Percentiles rank a stretch among this genome's conserved stretches.
Evolutionary conservation across 2,329 filamentous ascomycete species (phyloP).

Genomic region (Talaromyces sp.): DNA sequence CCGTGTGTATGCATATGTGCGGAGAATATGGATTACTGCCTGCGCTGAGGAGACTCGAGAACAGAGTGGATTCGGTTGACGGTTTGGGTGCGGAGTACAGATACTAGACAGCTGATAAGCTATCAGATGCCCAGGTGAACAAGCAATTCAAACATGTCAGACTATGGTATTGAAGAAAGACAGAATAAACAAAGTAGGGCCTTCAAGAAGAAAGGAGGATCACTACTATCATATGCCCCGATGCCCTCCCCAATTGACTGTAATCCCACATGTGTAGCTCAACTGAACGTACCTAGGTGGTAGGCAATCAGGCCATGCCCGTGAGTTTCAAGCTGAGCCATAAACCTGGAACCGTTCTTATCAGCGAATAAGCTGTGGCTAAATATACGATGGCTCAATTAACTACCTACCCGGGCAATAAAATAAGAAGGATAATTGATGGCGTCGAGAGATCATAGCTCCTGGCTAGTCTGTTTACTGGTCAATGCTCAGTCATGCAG

Average conservation of each 20-base stretch:
- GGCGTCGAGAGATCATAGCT: not conserved
- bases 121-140: not conserved
- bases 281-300: not conserved
- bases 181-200: not conserved
- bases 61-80: not conserved
- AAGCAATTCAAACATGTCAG: not conserved
- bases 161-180: not conserved
- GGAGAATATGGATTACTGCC: not conserved
- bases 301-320: not conserved
- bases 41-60: not conserved
- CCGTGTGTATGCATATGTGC: not conserved
- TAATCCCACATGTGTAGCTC: not conserved
- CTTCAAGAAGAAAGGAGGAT: not conserved
- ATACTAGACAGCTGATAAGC: not conserved
- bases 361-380: not conserved
- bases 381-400: not conserved
- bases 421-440: not conserved
- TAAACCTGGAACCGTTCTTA: not conserved
- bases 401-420: constrained; percentile 3
- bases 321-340: not conserved
- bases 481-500: not conserved
- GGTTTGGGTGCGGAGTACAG: not conserved
- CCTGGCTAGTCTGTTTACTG: not conserved
- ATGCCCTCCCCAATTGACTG: no score
- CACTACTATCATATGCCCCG: not conserved